Conservation (phyloP, 1,284 basidiomycete genomes). For the Puccinia horiana region DNA sequence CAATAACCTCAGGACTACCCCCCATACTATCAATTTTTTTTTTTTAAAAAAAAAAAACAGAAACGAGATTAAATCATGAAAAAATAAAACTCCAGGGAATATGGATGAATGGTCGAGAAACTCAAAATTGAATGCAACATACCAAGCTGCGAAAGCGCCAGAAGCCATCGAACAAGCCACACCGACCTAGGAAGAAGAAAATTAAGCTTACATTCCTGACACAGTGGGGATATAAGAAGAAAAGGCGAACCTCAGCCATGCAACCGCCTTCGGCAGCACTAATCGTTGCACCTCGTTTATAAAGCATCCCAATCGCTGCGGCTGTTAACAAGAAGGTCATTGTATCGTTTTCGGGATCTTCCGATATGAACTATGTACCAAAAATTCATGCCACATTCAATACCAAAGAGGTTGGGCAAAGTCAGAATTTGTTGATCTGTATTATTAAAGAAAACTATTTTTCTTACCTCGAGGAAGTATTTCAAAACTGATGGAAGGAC, state of each 20-base stretch:
- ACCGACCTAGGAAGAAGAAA: constrained; percentile 55
- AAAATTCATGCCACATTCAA: not conserved
- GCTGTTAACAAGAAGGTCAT: constrained; percentile 83
- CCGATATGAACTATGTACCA: constrained; percentile 71
- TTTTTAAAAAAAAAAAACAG: constrained; percentile 60
- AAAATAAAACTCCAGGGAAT: too few relatives aligned
- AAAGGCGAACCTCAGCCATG: constrained; percentile 49
- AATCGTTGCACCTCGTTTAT: constrained; percentile 94
- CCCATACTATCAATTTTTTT: constrained; percentile 52
- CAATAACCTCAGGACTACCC: constrained; percentile 59
- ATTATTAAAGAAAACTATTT: not conserved
- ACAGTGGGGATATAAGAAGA: too few relatives aligned
- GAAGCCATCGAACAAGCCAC: constrained; percentile 89
- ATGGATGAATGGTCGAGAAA: constrained; percentile 51
- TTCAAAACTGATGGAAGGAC: constrained; percentile 82
- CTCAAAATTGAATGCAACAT: constrained; percentile 64
- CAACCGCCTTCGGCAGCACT: constrained; percentile 84
- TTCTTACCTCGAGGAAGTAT: constrained; percentile 74
- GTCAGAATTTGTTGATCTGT: not conserved
- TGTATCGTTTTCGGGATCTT: constrained; percentile 81
- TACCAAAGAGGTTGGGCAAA: not conserved
- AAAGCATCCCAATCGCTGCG: constrained; percentile 87
- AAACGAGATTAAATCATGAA: not conserved
- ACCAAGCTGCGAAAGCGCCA: constrained; percentile 85
- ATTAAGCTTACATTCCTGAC: too few relatives aligned